Evolutionary conservation across 1,284 basidiomycete species (phyloP).

Genomic region (Pyrrhoderma noxium): DNA sequence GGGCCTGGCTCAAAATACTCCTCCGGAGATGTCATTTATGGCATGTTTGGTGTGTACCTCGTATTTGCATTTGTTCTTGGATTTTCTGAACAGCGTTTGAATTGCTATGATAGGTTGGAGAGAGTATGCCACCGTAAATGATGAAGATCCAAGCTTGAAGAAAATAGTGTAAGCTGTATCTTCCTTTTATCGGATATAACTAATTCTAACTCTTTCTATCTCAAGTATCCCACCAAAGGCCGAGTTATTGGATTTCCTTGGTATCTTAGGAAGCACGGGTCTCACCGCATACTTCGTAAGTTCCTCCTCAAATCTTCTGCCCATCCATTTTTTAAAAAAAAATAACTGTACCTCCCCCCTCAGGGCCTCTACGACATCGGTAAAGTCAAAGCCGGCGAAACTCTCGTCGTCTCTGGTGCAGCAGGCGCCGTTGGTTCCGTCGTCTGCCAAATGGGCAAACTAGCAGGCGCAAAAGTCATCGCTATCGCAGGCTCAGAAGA

Average conservation of each 20-base stretch:
- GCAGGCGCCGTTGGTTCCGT: conserved; percentile 81
- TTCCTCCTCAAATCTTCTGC: conserved; percentile 8
- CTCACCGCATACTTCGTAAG: conserved; percentile 79
- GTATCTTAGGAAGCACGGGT: conserved; percentile 65
- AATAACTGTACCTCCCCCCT: not conserved
- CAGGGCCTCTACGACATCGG: conserved; percentile 80
- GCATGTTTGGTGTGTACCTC: conserved; percentile 42
- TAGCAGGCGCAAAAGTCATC: conserved; percentile 70
- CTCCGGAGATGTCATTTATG: conserved; percentile 62
- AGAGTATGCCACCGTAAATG: conserved; percentile 63
- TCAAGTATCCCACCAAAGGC: conserved; percentile 47
- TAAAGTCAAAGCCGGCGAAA: conserved; percentile 74
- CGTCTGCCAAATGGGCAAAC: conserved; percentile 73
- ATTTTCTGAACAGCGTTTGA: conserved; percentile 16
- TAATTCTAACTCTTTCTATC: not conserved
- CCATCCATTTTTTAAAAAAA: not conserved
- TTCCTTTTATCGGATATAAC: not conserved
- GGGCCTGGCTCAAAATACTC: conserved; percentile 40
- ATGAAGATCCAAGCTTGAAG: conserved; percentile 34
- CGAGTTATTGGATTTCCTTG: conserved; percentile 67
- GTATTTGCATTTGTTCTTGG: conserved; percentile 2
- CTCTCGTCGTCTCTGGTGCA: conserved; percentile 79
- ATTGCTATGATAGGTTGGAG: conserved; percentile 60
- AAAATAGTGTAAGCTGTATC: conserved; percentile 42
- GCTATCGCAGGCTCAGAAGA: conserved; percentile 75